Evolutionary conservation across 2,329 filamentous ascomycete species (phyloP), one percentile per base, ranked within the genome.

Genomic region (Basipetospora chlamydospora): DNA sequence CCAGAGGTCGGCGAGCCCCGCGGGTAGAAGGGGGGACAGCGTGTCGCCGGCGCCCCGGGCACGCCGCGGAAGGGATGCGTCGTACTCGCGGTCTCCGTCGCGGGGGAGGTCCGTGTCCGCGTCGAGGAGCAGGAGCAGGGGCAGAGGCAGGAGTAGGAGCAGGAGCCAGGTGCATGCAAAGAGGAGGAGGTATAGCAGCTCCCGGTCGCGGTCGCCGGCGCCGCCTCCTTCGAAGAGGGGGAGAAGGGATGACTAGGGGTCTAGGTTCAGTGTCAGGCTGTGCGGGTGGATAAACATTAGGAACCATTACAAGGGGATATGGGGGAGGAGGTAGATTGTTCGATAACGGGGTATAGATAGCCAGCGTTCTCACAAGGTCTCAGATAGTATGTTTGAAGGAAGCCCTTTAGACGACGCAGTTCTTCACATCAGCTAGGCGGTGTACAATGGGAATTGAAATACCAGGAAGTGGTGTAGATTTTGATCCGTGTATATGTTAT

Each of bases 211-310:
- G 36, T 33, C 26, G 16, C 35, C 35, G 21, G 35, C 26, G 20
- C 35, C 35, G 20, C 42, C 42, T 28, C 41, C 42, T 4, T 28
- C 39, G 1, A 44, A 44, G 38, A 35, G 41, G 16, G 42, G 42
- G 12, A 40, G 39, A 30, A 33, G 41, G 22, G 18, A 26, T 26
- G 35, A 31, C 9, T 38, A 21, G 13, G n/a, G 9, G 28, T 17
- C 12, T 16, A 16, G 18, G 18, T 9, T 9, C 18, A 3, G 21
- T 12, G 23, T 13, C 11, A 28, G 25, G 11, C 11, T 35, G 11
- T 29, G 13, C 12, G 17, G 26, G 17, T 29, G 13, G 26, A 26
- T 21, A 22, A 12, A 16, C 20, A n/a, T 9, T 6, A 16, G 26
- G 26, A 9, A 29, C 3, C 6, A 11, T 25, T 6, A 25, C 7